These are phyloP conservation scores for Takashimella koratensis DNA, from an alignment of 1,284 basidiomycete species.

Conservation along the genomic window DNA sequence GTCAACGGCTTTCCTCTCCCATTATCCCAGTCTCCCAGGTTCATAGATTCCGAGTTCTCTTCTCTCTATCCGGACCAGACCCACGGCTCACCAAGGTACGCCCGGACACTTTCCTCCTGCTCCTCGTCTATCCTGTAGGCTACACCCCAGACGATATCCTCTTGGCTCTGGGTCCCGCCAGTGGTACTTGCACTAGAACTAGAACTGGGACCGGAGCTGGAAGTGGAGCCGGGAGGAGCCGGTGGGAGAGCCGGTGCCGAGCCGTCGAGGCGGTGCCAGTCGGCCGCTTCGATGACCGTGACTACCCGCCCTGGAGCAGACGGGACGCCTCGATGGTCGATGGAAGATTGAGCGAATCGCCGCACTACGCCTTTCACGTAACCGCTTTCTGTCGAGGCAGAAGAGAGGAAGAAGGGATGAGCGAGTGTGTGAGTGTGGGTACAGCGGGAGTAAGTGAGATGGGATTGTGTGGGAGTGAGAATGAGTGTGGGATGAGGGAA, in stretches of 20 bases:
- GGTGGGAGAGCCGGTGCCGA: too few relatives aligned
- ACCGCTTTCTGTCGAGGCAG: conserved; percentile 31
- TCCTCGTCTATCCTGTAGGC: conserved; percentile 40
- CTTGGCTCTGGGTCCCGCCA: conserved; percentile 10
- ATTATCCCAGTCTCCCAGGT: too few relatives aligned
- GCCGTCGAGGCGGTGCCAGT: conserved; percentile 38
- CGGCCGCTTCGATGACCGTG: conserved; percentile 41
- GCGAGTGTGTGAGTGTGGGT: not conserved
- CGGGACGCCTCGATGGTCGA: conserved; percentile 46
- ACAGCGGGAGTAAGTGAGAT: not conserved
- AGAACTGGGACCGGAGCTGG: too few relatives aligned
- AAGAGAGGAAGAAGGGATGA: not conserved
- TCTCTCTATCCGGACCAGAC: not conserved
- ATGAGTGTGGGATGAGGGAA: not conserved
- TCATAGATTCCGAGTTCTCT: too few relatives aligned
- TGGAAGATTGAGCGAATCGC: conserved; percentile 46
- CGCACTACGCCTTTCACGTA: conserved; percentile 45
- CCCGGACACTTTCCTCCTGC: conserved; percentile 35
- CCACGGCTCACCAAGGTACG: conserved; percentile 33
- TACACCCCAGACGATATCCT: conserved; percentile 44
- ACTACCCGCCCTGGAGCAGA: conserved; percentile 41
- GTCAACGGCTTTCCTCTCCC: too few relatives aligned
- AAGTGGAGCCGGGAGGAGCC: too few relatives aligned
- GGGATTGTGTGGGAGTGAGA: not conserved
- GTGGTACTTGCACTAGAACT: too few relatives aligned